Base-by-base conservation (phyloP, 768 basidiomycete genomes). In the Leccinum obscurum region DNA sequence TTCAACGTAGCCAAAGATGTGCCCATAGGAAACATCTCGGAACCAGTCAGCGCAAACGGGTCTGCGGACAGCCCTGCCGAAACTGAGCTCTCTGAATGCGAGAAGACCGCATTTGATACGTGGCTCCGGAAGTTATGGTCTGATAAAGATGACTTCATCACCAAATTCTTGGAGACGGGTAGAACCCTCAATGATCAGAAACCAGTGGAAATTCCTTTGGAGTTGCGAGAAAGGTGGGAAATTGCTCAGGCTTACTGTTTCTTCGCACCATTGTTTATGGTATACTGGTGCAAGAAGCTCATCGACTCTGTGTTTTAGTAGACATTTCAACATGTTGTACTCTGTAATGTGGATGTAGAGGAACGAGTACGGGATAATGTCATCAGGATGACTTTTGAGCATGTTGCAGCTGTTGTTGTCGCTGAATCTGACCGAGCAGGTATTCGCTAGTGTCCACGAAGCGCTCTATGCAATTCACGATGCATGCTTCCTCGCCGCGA, bases 401-500 rank as follows among this genome's bases (percentile, higher is more conserved):
- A 74, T 71, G 70, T 65, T 84, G 81, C 62, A 80, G 73, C 62
- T 85, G 82, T 34, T 87, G 80, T 59, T 78, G 74, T 41, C 77
- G 75, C 48, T 81, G 75, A 35, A 88, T 77, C 67, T 84, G 81
- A 63, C 85, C 84, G 59, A 97, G 87, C 79, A 98, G 83, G 77
- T 85, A 91, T 46, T 93, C 74, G 69, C 86, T 90, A 39, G 87
- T 85, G 77, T 98, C 95, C 66, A 98, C 77, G 78, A 97, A 98
- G 59, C 95, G 81, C 59, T 92, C 92, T 54, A 96, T 93, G 70
- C 95, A 97, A 76, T 95, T 95, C 56, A 82, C 78, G 53, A 98
- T 81, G 72, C 95, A 98, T 57, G 78, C 80, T 67, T 89, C 86
- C 76, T 98, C 95, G 44, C 83, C 77, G 53, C 88, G 80, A 22